Evolutionary conservation across 495 filamentous ascomycete genomes (phyloP).

Genomic region (Poronia punctata): DNA sequence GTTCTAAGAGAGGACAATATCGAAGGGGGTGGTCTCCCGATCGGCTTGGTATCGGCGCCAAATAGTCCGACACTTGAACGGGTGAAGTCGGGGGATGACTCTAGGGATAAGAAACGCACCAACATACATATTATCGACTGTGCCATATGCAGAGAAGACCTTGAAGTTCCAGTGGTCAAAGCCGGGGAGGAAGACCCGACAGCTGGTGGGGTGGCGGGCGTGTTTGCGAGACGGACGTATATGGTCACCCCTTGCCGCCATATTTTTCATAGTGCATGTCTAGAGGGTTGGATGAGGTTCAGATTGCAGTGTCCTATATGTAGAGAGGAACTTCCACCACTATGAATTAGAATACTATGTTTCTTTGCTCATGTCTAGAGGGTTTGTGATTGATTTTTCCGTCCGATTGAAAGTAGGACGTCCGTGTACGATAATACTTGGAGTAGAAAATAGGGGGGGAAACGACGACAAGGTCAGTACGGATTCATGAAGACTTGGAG

Average conservation of each 20-base stretch:
- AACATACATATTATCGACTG: slow-evolving; percentile 58
- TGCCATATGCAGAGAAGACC: slow-evolving; percentile 85
- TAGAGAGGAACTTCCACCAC: slow-evolving; percentile 76
- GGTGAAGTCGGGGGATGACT: slow-evolving; percentile 15
- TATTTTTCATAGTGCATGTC: slow-evolving; percentile 87
- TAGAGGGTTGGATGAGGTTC: slow-evolving; percentile 95
- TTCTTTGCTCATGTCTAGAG: no score
- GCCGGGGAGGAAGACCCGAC: slow-evolving; percentile 44
- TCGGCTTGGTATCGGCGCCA: slow-evolving; percentile 51
- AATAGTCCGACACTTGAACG: slow-evolving; percentile 29
- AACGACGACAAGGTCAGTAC: no score
- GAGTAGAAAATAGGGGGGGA: no score
- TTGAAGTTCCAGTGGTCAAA: slow-evolving; percentile 77
- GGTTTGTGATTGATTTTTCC: no score
- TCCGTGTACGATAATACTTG: no score
- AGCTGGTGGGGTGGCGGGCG: slow-evolving; percentile 54
- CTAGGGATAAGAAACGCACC: slow-evolving; percentile 35
- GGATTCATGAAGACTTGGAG: no score
- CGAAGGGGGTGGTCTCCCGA: slow-evolving; percentile 69
- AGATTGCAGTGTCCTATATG: slow-evolving; percentile 93
- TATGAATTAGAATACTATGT: no score
- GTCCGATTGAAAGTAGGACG: no score
- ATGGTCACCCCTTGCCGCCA: slow-evolving; percentile 98
- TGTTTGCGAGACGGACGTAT: slow-evolving; percentile 72
- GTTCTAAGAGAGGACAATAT: slow-evolving; percentile 77